Conservation (phyloP, 768 basidiomycete species). For the Lactarius psammicola region DNA sequence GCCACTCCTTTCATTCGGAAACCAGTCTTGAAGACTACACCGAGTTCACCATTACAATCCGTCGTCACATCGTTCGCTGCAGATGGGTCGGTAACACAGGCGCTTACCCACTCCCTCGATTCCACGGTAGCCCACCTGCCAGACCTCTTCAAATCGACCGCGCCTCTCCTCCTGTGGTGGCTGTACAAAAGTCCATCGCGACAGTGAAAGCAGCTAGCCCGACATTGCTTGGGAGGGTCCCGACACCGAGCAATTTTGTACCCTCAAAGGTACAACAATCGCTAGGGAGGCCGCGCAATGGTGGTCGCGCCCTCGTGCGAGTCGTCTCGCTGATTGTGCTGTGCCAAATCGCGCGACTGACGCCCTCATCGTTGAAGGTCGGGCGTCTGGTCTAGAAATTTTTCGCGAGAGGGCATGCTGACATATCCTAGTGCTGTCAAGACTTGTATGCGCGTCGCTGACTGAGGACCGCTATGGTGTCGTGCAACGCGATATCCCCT, state of each 20-base stretch:
- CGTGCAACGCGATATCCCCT: slow-evolving; percentile 83
- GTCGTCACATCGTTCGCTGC: slow-evolving; percentile 59
- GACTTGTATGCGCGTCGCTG: slow-evolving; percentile 68
- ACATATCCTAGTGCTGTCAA: slow-evolving; percentile 55
- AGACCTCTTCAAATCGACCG: slow-evolving; percentile 43
- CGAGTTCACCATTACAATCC: slow-evolving; percentile 50
- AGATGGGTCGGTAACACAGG: slow-evolving; percentile 44
- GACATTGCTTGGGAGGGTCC: neutral
- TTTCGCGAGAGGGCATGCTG: neutral
- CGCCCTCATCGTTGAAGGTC: slow-evolving; percentile 61
- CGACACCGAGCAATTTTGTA: slow-evolving; percentile 13
- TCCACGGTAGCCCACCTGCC: slow-evolving; percentile 48
- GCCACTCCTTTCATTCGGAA: slow-evolving; percentile 40
- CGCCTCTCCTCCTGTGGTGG: slow-evolving; percentile 19
- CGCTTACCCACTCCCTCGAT: slow-evolving; percentile 51
- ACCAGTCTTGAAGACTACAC: slow-evolving; percentile 46
- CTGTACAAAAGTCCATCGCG: slow-evolving; percentile 33
- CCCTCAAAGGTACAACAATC: slow-evolving; percentile 37
- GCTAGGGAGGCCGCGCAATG: slow-evolving; percentile 40
- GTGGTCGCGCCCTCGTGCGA: slow-evolving; percentile 58
- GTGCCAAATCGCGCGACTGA: slow-evolving; percentile 65
- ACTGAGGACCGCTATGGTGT: slow-evolving; percentile 79
- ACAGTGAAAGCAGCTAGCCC: slow-evolving; percentile 28
- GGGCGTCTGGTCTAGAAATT: slow-evolving; percentile 8
- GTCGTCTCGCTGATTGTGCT: slow-evolving; percentile 51